phyloP scores from a whole-genome alignment of 495 filamentous ascomycete genomes.

The Pseudomonodictys pantanalensis region DNA sequence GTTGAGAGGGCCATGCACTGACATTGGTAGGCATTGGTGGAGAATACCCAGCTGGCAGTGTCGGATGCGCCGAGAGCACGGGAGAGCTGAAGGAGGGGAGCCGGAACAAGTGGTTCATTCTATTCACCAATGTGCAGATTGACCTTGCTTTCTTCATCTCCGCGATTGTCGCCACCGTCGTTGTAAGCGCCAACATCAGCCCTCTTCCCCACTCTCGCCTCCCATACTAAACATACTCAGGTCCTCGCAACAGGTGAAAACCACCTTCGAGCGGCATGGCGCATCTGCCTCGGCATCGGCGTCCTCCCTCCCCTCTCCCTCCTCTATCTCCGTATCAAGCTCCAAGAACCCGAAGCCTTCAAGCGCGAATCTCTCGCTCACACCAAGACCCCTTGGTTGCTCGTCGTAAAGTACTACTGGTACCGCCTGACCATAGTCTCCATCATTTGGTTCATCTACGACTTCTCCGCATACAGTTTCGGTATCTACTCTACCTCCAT shows the following conservation, averaged over 20 bases:
- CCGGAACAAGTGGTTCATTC: constrained; percentile 84
- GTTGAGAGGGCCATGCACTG: background rate
- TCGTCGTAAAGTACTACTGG: constrained; percentile 60
- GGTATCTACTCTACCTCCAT: constrained; percentile 73
- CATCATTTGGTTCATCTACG: constrained; percentile 90
- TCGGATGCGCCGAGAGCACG: constrained; percentile 77
- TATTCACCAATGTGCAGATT: constrained; percentile 90
- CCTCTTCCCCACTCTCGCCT: no score
- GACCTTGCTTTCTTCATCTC: constrained; percentile 76
- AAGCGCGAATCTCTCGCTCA: constrained; percentile 55
- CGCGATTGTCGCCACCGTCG: constrained; percentile 65
- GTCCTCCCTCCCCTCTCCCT: constrained; percentile 74
- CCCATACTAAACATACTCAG: constrained; percentile 25
- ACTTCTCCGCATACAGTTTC: constrained; percentile 80
- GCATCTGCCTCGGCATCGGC: constrained; percentile 72
- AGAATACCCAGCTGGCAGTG: constrained; percentile 87
- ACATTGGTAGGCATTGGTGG: constrained; percentile 52
- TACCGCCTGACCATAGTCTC: constrained; percentile 64
- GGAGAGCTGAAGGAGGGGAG: constrained; percentile 78
- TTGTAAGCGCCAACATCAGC: constrained; percentile 14
- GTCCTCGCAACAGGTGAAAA: constrained; percentile 66
- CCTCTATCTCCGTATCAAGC: constrained; percentile 68
- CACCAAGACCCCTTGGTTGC: constrained; percentile 55
- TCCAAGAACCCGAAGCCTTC: constrained; percentile 83
- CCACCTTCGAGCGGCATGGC: constrained; percentile 73